These are phyloP conservation scores for Penicillium manginii DNA, from an alignment of 495 filamentous ascomycete genomes.

Conservation along the genomic window DNA sequence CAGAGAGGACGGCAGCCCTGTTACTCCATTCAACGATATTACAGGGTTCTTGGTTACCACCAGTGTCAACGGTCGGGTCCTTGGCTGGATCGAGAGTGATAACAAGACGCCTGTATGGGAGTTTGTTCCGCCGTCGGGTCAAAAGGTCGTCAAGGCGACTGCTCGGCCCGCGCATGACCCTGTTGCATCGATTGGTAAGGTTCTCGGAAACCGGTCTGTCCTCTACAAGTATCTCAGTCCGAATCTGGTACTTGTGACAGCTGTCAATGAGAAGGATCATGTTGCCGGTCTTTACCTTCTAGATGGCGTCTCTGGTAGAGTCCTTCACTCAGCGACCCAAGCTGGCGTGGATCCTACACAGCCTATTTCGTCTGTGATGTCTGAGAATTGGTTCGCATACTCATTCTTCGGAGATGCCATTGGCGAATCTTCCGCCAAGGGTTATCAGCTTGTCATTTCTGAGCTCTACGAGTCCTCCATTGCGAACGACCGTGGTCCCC, in stretches of 20 bases:
- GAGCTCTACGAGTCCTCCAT: constrained; percentile 87
- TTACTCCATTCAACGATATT: constrained; percentile 28
- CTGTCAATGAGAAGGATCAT: constrained; percentile 55
- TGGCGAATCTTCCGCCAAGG: constrained; percentile 63
- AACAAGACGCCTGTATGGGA: constrained; percentile 67
- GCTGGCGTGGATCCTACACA: constrained; percentile 73
- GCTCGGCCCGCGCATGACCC: constrained; percentile 77
- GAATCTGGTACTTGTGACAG: constrained; percentile 79
- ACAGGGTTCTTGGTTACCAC: constrained; percentile 60
- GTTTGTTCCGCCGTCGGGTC: constrained; percentile 68
- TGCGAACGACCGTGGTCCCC: constrained; percentile 82
- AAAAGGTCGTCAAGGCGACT: constrained; percentile 68
- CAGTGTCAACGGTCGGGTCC: constrained; percentile 60
- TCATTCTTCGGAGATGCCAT: constrained; percentile 72
- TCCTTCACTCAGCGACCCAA: constrained; percentile 73
- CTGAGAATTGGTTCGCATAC: constrained; percentile 96
- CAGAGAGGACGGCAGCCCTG: constrained; percentile 40
- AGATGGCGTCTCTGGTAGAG: constrained; percentile 80
- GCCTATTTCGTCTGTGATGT: constrained; percentile 74
- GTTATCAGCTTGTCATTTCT: constrained; percentile 83
- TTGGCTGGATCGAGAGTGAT: constrained; percentile 57
- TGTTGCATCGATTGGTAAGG: constrained; percentile 91
- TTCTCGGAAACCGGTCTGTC: constrained; percentile 86
- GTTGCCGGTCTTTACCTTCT: constrained; percentile 77
- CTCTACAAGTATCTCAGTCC: constrained; percentile 97